Percentiles rank a stretch among this genome's conserved stretches.
Conservation (phyloP, 2,329 filamentous ascomycete genomes). For the Fusarium heterosporum region DNA sequence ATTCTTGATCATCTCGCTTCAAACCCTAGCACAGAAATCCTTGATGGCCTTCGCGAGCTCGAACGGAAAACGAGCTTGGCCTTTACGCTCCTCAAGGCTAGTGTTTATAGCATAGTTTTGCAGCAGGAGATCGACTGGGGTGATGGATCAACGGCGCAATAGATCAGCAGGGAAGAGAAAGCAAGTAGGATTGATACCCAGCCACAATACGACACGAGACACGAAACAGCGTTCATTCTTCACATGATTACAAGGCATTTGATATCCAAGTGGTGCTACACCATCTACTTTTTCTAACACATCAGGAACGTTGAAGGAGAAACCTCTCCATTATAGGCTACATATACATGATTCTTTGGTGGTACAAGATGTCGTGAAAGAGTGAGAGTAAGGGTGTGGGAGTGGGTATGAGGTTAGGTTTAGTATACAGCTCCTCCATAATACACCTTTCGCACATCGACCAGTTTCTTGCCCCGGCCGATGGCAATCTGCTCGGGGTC, state of each 20-base stretch:
- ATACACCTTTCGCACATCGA: slow-evolving; percentile 97
- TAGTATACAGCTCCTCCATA: slow-evolving; percentile 82
- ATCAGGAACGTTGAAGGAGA: slow-evolving; percentile 20
- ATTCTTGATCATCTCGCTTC: slow-evolving; percentile 73
- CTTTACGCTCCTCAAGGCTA: slow-evolving; percentile 96
- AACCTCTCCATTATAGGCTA: slow-evolving; percentile 42
- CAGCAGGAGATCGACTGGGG: slow-evolving; percentile 94
- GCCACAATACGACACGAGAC: slow-evolving; percentile 23
- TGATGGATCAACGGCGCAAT: slow-evolving; percentile 57
- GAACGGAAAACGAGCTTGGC: slow-evolving; percentile 96
- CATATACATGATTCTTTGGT: slow-evolving; percentile 42
- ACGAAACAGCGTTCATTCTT: slow-evolving; percentile 29
- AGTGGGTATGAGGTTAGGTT: slow-evolving; percentile 22
- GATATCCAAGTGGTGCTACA: slow-evolving; percentile 33
- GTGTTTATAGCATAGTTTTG: slow-evolving; percentile 97
- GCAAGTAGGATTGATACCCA: slow-evolving; percentile 38
- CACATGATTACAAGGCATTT: slow-evolving; percentile 16
- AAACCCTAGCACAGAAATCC: slow-evolving; percentile 81
- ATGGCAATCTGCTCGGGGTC: slow-evolving; percentile 91
- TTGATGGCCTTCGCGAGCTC: slow-evolving; percentile 86
- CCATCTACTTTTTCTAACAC: slow-evolving; percentile 20
- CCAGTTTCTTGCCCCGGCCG: slow-evolving; percentile 91
- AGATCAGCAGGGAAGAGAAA: slow-evolving; percentile 6
- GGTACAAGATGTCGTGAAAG: slow-evolving; percentile 37
- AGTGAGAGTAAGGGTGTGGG: background rate